These are phyloP conservation scores for sorghum (Sorghum bicolor) DNA, from an alignment of 176 grass and related monocot species.

Conservation along the genomic window Sorghum_bicolor_NCBIv3 NC_012870.2:67702001-67702500, in stretches of 20 bases:
- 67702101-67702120: not conserved
- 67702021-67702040: not conserved
- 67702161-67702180: not conserved
- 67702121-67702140: not conserved
- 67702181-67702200: not conserved
- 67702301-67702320: not conserved
- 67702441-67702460: too few species aligned
- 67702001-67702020: not conserved
- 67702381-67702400: not conserved
- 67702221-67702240: not conserved
- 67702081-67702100: not conserved
- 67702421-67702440: too few species aligned
- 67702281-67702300: constrained; percentile 7
- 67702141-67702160: not conserved
- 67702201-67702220: not conserved
- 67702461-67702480: too few species aligned
- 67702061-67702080: not conserved
- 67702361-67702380: not conserved
- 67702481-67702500: too few species aligned
- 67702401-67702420: not conserved
- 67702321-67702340: not conserved
- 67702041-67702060: not conserved
- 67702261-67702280: not conserved
- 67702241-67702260: not conserved
- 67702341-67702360: not conserved